A percentile compares a stretch with the other conserved stretches of the same genome.
Conservation (phyloP, 306 rosid species). For the Myrica gale region DNA sequence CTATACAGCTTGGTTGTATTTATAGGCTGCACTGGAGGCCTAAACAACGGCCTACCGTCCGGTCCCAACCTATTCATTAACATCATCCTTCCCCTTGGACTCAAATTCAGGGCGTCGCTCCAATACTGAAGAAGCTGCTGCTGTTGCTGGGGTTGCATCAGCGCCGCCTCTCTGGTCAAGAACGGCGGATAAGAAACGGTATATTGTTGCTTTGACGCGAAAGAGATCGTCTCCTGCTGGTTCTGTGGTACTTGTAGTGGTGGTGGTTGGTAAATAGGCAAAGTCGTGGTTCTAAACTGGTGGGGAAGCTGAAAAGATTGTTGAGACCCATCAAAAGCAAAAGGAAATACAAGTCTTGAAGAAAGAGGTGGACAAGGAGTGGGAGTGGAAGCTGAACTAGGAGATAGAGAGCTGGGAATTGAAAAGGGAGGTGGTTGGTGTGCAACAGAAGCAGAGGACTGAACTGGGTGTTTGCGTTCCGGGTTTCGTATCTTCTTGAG, state of each 20-base stretch:
- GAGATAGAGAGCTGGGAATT: constrained; percentile 13
- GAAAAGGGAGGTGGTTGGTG: constrained; percentile 24
- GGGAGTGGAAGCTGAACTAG: constrained; percentile 21
- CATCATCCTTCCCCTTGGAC: constrained; percentile 67
- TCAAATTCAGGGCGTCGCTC: constrained; percentile 70
- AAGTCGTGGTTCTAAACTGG: constrained; percentile 36
- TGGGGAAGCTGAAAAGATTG: constrained; percentile 41
- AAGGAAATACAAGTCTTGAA: constrained; percentile 66
- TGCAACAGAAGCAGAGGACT: constrained; percentile 33
- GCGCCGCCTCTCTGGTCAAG: constrained; percentile 26
- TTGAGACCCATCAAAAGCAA: constrained; percentile 52
- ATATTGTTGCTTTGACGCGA: constrained; percentile 37
- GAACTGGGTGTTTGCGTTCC: constrained; percentile 34
- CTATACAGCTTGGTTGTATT: constrained; percentile 80
- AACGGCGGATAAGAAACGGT: constrained; percentile 39
- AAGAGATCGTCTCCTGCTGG: constrained; percentile 56
- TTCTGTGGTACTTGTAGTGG: constrained; percentile 31
- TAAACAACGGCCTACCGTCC: constrained; percentile 43
- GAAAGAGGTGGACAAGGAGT: constrained; percentile 28
- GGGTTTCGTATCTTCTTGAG: constrained; percentile 79
- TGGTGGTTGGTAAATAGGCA: constrained; percentile 41
- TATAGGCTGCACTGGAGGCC: constrained; percentile 56
- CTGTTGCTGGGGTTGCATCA: constrained; percentile 45
- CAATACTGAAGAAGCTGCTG: constrained; percentile 70
- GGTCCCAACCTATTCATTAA: constrained; percentile 62